Conservation (phyloP, 345 rosid species). For the Ailanthus altissimus region DNA sequence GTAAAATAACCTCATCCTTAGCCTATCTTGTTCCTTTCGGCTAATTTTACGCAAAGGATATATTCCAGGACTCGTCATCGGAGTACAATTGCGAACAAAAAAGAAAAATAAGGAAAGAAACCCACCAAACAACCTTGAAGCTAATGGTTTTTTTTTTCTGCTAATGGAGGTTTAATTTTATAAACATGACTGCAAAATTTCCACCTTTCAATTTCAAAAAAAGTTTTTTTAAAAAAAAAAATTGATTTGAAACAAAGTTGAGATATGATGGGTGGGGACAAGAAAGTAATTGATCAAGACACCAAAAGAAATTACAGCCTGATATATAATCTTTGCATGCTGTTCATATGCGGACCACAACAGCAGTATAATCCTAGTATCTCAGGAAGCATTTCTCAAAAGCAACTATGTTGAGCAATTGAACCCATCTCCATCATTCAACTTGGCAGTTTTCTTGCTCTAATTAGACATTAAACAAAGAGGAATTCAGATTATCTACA, state of each 20-base stretch:
- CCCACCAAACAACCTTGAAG: not conserved
- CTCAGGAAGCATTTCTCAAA: too few relatives aligned
- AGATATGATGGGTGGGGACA: conserved; percentile 10
- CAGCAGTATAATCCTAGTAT: not conserved
- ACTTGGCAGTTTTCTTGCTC: not conserved
- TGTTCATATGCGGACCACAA: not conserved
- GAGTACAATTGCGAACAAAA: not conserved
- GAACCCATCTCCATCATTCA: not conserved
- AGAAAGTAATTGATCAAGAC: not conserved
- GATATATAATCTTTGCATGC: not conserved
- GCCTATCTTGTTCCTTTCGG: not conserved
- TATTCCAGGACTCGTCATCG: not conserved
- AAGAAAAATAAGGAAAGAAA: not conserved
- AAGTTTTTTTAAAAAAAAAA: too few relatives aligned
- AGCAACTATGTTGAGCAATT: too few relatives aligned
- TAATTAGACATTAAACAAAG: not conserved
- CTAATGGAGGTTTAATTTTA: too few relatives aligned
- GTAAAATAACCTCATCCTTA: not conserved
- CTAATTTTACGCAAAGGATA: not conserved
- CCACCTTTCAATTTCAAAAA: not conserved
- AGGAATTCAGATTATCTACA: too few relatives aligned
- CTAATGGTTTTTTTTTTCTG: not conserved
- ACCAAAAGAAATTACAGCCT: not conserved
- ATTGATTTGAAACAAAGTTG: not conserved
- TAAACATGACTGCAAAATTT: not conserved